phyloP scores from a whole-genome alignment of 2,329 filamentous ascomycete genomes.

The Fusarium scirpi region DNA sequence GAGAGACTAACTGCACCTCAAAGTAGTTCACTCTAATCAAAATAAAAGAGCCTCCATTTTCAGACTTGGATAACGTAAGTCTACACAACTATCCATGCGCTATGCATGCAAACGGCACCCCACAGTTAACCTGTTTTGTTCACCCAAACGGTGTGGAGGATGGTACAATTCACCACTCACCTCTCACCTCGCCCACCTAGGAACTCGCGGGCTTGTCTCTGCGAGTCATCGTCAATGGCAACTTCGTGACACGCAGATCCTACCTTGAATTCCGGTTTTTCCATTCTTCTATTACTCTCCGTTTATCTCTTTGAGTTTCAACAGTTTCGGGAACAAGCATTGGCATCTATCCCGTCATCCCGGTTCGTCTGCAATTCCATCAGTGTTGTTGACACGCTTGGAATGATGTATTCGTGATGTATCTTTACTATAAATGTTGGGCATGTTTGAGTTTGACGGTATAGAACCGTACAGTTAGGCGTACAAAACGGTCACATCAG shows the following conservation, averaged over 20 bases:
- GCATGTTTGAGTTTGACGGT: slow-evolving; percentile 12
- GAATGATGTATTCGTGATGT: slow-evolving; percentile 33
- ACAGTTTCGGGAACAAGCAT: slow-evolving; percentile 2
- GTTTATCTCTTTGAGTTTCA: slow-evolving; percentile 3
- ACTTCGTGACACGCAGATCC: slow-evolving; percentile 46
- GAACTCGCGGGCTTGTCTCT: slow-evolving; percentile 30
- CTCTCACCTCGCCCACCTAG: slow-evolving; percentile 38
- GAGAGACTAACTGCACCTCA: slow-evolving; percentile 3
- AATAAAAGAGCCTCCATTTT: slow-evolving; percentile 29
- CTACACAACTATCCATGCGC: slow-evolving; percentile 32
- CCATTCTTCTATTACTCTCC: not conserved
- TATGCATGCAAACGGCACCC: slow-evolving; percentile 35
- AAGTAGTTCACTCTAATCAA: slow-evolving; percentile 13
- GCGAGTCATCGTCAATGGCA: slow-evolving; percentile 45
- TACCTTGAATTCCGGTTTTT: slow-evolving; percentile 41
- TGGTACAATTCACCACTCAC: slow-evolving; percentile 29
- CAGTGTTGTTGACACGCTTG: slow-evolving; percentile 1
- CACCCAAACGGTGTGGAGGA: slow-evolving; percentile 37
- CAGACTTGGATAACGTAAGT: slow-evolving; percentile 40
- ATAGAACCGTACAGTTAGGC: slow-evolving; percentile 16
- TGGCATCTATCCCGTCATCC: not conserved
- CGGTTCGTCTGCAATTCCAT: slow-evolving; percentile 1
- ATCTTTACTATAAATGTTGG: slow-evolving; percentile 6
- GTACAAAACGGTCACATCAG: slow-evolving; percentile 16
- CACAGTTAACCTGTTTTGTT: slow-evolving; percentile 35